Evolutionary conservation across 2,329 filamentous ascomycete genomes (phyloP), one percentile per base, ranked within the genome.

Genomic region (Trichoderma simmonsii): DNA sequence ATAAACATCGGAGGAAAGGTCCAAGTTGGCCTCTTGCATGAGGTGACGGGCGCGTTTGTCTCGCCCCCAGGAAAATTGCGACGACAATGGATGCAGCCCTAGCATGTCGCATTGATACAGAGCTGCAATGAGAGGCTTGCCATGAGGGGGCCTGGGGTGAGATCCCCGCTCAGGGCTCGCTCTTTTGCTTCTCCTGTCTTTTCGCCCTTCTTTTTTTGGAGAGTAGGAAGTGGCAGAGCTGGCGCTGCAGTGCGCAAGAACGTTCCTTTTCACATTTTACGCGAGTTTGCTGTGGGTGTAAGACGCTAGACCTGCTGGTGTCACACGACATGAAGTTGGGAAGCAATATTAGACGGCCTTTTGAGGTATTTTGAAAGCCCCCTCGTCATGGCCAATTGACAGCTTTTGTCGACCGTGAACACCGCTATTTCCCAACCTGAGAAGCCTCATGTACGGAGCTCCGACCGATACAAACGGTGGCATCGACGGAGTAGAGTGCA

Each of bases 21-120:
- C 71, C 59, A 60, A 68, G 59, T 72, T 72, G 56, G 71, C 57
- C 43, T 32, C 64, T 69, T 72, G 71, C 71, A 69, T 67, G 39
- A 63, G 24, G 21, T 69, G 71, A 72, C 71, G 71, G 64, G 71
- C 71, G 71, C 59, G 32, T 57, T 51, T 59, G 71, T 48, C 57
- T 63, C 34, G 24, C 64, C 61, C 57, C 39, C 51, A 51, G 36
- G n/a, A 63, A 34, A 60, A n/a, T 62, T 63, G 48, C 60, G 39
- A 67, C 32, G 56, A n/a, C 36, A 39, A 71, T 54, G 54, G 54
- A 67, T 62, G 64, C 70, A 48, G 70, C 57, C 70, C 59, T 68
- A 67, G 24, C n/a, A 28, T 39, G n/a, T 57, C 28, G 43, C 30
- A 61, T 68, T 51, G 59, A 68, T 57, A 59, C 48, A 72, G 48